These are phyloP conservation scores for Canariomyces notabilis DNA, from an alignment of 2,329 filamentous ascomycete species.

Conservation along the genomic window DNA sequence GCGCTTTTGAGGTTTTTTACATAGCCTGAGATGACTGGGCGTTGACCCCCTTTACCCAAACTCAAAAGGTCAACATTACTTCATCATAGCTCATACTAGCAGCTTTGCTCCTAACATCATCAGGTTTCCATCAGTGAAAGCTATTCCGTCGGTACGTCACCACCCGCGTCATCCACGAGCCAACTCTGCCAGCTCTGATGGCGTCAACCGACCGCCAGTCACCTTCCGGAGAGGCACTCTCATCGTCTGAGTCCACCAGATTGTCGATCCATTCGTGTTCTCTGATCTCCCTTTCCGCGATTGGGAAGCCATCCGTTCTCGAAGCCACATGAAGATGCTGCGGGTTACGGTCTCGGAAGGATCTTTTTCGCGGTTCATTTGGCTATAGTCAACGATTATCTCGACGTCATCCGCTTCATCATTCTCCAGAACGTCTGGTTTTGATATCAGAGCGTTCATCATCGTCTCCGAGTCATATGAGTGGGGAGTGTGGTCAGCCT, in stretches of 20 bases:
- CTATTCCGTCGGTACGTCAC: background rate
- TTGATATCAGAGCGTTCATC: too few species aligned
- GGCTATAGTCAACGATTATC: background rate
- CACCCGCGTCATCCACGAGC: background rate
- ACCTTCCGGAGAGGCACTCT: slow-evolving; percentile 2
- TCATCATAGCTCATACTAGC: too few species aligned
- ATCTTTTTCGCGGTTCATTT: background rate
- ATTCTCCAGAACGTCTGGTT: background rate
- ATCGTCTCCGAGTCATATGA: too few species aligned
- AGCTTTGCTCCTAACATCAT: too few species aligned
- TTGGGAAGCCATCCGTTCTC: slow-evolving; percentile 1
- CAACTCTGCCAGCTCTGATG: background rate
- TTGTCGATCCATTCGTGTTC: slow-evolving; percentile 14
- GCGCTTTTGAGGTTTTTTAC: too few species aligned
- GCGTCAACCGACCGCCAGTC: background rate
- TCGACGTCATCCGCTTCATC: background rate
- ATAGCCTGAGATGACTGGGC: too few species aligned
- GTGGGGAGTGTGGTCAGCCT: background rate
- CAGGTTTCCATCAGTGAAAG: slow-evolving; percentile 2
- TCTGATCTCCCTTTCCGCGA: slow-evolving; percentile 8
- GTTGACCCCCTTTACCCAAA: too few species aligned
- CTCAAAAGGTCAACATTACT: too few species aligned
- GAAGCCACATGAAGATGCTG: slow-evolving; percentile 2
- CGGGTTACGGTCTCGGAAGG: background rate
- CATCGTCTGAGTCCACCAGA: slow-evolving; percentile 10